Base-by-base conservation (phyloP, 257 asterid species). In the Solanum bulbocastanum region DNA sequence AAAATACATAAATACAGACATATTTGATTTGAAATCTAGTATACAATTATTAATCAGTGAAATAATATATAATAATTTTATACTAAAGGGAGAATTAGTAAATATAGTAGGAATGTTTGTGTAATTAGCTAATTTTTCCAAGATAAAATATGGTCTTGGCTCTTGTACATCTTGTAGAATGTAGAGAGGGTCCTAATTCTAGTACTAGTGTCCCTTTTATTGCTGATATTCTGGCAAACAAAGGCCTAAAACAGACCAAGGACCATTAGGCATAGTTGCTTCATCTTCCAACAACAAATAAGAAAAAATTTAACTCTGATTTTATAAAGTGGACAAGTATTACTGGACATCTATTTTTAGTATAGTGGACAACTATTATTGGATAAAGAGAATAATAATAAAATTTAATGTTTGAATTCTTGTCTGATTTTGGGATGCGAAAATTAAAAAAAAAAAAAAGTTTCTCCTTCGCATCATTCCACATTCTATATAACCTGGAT, bases 301-400 rank as follows among this genome's bases (percentile, higher is more conserved):
- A 66, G 74, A 66, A 66, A 30, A 68, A 68, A 68, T 68, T 12
- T 27, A 68, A 27, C 22, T 68, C 75, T 68, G 1, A 68, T 14
- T 13, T 44, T 8, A 68, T 14, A 68, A 42, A 42, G 49, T 42
- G 14, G 49, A 42, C 14, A 42, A 42, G 14, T 42, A 42, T 10
- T 42, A 1, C 14, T 42, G 11, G 1, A 42, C 2, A 42, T 42
- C 12, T 42, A 42, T 4, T 42, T 42, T 42, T 42, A 42, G 13
- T 42, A 42, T 42, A 42, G 14, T 42, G 4, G 49, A 42, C 5
- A 42, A 3, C 2, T 42, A 42, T 42, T 42, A 0, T 3, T 42
- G 5, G 0, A 42, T 15, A 10, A 0, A 42, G 3, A 1, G 1
- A n/a, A 9, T 25, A 68, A 8, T 27, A 3, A 16, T 13, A 0